A percentile compares a stretch with the other conserved stretches of the same genome.
Evolutionary conservation across 2,329 filamentous ascomycete species (phyloP).

Genomic region (Penicillium sp.): DNA sequence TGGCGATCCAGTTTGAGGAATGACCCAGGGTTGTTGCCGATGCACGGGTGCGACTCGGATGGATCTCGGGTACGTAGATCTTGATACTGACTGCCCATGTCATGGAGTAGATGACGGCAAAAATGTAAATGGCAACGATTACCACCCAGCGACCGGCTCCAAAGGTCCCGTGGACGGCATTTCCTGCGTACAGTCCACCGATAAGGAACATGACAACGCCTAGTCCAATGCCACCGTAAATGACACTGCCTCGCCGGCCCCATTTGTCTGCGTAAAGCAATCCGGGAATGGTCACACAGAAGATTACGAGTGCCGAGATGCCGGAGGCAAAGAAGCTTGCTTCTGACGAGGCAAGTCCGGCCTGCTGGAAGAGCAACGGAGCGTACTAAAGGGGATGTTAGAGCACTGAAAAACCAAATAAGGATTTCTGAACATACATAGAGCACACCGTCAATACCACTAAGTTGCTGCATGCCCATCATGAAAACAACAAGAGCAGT

Average conservation of each 20-base stretch:
- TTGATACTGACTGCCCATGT: conserved; percentile 57
- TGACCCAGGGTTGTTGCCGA: conserved; percentile 54
- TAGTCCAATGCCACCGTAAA: conserved; percentile 54
- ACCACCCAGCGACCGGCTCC: conserved; percentile 33
- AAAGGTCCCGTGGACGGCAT: conserved; percentile 26
- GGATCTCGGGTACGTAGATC: conserved; percentile 60
- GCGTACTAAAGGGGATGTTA: conserved; percentile 50
- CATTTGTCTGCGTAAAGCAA: conserved; percentile 58
- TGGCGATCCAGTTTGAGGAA: conserved; percentile 52
- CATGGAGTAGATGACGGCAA: conserved; percentile 27
- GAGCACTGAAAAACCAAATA: background rate
- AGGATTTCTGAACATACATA: conserved; percentile 47
- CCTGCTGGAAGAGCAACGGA: conserved; percentile 59
- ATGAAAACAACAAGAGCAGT: conserved; percentile 57
- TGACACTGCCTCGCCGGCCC: conserved; percentile 55
- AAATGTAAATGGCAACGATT: conserved; percentile 25
- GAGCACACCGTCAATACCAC: conserved; percentile 62
- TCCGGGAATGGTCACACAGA: conserved; percentile 57
- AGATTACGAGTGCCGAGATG: conserved; percentile 58
- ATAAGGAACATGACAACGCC: conserved; percentile 40
- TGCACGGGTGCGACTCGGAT: conserved; percentile 55
- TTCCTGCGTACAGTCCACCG: conserved; percentile 33
- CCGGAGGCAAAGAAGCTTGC: conserved; percentile 62
- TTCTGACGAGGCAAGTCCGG: conserved; percentile 55
- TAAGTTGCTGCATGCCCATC: conserved; percentile 60